phyloP scores from a whole-genome alignment of 192 early-diverging fungal genomes.

The Linderina pennispora region DNA sequence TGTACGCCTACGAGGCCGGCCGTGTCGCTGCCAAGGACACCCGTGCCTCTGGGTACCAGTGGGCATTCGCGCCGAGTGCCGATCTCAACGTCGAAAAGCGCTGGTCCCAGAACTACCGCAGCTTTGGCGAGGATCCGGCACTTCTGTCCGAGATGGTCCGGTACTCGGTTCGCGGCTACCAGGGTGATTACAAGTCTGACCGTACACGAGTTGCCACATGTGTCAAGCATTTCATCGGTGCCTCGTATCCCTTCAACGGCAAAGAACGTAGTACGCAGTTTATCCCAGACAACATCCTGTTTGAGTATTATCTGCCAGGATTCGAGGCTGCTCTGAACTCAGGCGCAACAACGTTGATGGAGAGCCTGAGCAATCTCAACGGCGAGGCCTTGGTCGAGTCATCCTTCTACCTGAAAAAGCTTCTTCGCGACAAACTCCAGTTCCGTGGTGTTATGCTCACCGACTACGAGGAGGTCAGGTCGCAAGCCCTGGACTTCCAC shows the following conservation, averaged over 20 bases:
- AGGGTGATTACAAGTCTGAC: slow-evolving; percentile 62
- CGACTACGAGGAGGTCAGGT: slow-evolving; percentile 43
- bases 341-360: slow-evolving; percentile 53
- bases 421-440: slow-evolving; percentile 46
- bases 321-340: slow-evolving; percentile 52
- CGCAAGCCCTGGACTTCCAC: slow-evolving; percentile 1
- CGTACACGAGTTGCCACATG: slow-evolving; percentile 53
- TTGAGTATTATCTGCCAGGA: slow-evolving; percentile 56
- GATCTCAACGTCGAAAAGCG: slow-evolving; percentile 52
- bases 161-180: slow-evolving; percentile 49
- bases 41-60: slow-evolving; percentile 50
- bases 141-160: slow-evolving; percentile 46
- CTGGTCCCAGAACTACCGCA: slow-evolving; percentile 27
- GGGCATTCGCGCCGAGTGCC: slow-evolving; percentile 51
- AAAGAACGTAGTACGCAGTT: neutral
- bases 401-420: slow-evolving; percentile 41
- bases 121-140: slow-evolving; percentile 53
- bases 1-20: slow-evolving; percentile 50
- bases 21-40: slow-evolving; percentile 55
- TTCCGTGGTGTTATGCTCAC: slow-evolving; percentile 57
- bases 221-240: slow-evolving; percentile 53
- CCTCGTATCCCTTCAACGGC: slow-evolving; percentile 18
- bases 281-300: slow-evolving; percentile 21
- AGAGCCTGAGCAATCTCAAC: slow-evolving; percentile 48
- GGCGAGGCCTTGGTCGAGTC: slow-evolving; percentile 53